Base-by-base conservation (phyloP, 2,329 filamentous ascomycete genomes). In the Ceratocystis huliohia region DNA sequence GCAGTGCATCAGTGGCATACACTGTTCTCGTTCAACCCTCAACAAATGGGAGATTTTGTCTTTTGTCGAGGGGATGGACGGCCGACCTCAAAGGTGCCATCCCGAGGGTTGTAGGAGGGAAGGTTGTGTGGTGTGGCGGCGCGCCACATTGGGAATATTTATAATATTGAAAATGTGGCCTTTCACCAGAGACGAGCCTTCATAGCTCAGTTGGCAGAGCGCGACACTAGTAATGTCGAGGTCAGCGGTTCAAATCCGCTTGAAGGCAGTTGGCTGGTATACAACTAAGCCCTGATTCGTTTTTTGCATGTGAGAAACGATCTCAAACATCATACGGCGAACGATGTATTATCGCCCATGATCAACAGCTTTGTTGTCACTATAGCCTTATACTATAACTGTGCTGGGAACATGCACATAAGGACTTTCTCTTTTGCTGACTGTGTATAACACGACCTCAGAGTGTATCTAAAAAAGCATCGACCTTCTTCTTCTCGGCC, bases 181-280 rank as follows among this genome's bases (percentile, higher is more conserved):
- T 8, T 2, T 37, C 1, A 3, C 17, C 53, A 37, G 33, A 20
- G 8, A 30, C 3, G 17, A 44, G 20, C 25, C 53, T 67, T 64
- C 56, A 65, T 61, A 65, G 68, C 45, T 66, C 65, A 66, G 59
- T 66, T 66, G 65, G 57, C 65, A 63, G 65, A 63, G 59, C 57
- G 65, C 45, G 65, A 66, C 45, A 63, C 57, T 63, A 66, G 65
- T 66, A 56, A 63, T 66, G 57, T 66, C 65, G 59, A 63, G 46
- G 65, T 63, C 65, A 63, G 59, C 59, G 65, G 57, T 66, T 66
- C 65, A 66, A 66, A 63, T 66, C 65, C 65, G 65, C 59, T 62
- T 66, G 57, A 66, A 66, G 57, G 65, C 65, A 53, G 3, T 22
- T 25, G 33, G 10, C 2, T 37, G 33, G 33, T 10, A 1, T 37